Conservation (phyloP, 2,329 filamentous ascomycete species). For the Neocatenulostroma microsporum region DNA sequence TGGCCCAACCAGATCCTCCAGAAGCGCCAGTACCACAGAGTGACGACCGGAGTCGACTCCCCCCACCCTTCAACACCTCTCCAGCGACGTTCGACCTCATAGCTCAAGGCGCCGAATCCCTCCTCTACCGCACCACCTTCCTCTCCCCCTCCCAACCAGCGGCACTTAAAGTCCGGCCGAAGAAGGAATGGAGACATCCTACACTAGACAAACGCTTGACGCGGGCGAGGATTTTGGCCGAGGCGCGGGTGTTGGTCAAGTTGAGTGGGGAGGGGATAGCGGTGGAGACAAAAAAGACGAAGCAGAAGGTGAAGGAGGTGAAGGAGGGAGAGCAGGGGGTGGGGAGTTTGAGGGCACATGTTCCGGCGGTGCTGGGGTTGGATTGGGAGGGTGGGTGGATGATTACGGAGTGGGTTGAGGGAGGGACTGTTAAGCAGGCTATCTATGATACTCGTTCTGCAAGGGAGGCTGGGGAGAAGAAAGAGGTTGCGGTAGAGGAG, state of each 20-base stretch:
- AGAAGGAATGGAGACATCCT: constrained; percentile 87
- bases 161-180: constrained; percentile 84
- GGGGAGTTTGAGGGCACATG: constrained; percentile 30
- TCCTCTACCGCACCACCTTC: constrained; percentile 81
- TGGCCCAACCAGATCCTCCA: neutral
- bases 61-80: constrained; percentile 57
- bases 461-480: neutral
- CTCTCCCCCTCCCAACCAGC: constrained; percentile 58
- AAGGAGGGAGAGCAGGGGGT: neutral
- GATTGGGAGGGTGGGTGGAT: constrained; percentile 62
- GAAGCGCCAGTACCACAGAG: neutral
- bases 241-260: constrained; percentile 76
- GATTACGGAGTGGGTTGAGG: constrained; percentile 77
- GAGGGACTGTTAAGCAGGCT: constrained; percentile 58
- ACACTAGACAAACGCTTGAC: constrained; percentile 82
- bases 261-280: constrained; percentile 67
- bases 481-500: constrained; percentile 17
- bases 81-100: constrained; percentile 58
- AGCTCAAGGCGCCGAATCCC: constrained; percentile 90
- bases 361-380: constrained; percentile 70
- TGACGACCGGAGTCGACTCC: constrained; percentile 25
- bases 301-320: constrained; percentile 1
- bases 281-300: constrained; percentile 21
- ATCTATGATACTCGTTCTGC: constrained; percentile 41
- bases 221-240: constrained; percentile 75